Evolutionary conservation across 2,329 filamentous ascomycete genomes (phyloP).

Genomic region (Neocucurbitaria cava): DNA sequence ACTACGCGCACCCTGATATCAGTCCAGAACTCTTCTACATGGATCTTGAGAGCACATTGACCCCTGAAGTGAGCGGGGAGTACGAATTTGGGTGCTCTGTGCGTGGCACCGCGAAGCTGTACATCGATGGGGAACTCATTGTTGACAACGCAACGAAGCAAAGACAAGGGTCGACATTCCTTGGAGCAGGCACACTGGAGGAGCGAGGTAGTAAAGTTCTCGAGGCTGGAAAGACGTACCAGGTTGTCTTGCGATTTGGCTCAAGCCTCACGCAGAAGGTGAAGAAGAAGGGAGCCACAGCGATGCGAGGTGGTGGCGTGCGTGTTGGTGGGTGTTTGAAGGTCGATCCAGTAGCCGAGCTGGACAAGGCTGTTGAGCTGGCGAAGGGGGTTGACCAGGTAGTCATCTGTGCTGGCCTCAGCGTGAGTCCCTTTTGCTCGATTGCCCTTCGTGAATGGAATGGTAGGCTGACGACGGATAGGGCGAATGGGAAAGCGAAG

Average conservation of each 20-base stretch:
- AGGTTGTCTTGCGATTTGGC: conserved; percentile 13
- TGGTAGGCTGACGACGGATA: neutral
- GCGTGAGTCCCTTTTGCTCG: conserved; percentile 48
- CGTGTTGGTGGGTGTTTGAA: conserved; percentile 64
- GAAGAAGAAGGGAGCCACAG: conserved; percentile 7
- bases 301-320: conserved; percentile 59
- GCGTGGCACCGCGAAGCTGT: conserved; percentile 39
- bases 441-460: neutral
- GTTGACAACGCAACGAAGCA: conserved; percentile 57
- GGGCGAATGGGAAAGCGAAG: conserved; percentile 72
- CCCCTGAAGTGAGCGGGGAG: conserved; percentile 11
- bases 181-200: conserved; percentile 67
- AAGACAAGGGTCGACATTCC: conserved; percentile 57
- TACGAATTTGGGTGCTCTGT: conserved; percentile 20
- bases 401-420: conserved; percentile 68
- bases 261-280: conserved; percentile 5
- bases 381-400: conserved; percentile 49
- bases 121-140: conserved; percentile 45
- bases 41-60: conserved; percentile 16
- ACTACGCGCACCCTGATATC: conserved; percentile 4
- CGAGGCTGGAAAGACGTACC: conserved; percentile 63
- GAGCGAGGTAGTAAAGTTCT: conserved; percentile 64
- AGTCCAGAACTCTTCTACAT: conserved; percentile 14
- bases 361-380: conserved; percentile 10
- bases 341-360: conserved; percentile 53